Evolutionary conservation across 169 alveolate genomes (phyloP), one percentile per base, ranked within the genome.

Genomic region (Plasmodium billcollinsi): DNA sequence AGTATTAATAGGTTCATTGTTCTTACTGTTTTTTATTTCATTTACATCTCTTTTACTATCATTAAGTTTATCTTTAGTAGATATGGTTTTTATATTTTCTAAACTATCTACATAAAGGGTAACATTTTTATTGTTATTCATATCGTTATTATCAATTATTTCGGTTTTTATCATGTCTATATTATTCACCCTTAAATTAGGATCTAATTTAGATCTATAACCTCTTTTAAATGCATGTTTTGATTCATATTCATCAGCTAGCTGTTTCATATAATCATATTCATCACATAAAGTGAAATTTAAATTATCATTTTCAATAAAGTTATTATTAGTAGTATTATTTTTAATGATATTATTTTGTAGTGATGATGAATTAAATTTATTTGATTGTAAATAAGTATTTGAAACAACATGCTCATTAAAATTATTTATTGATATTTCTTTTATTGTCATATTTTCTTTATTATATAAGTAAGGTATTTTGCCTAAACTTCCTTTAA

Each of bases 401-500:
- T 66, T 85, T 8, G 62, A n/a, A 9, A 83, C 45, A 7, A 76
- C 5, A 9, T 26, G 6, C 6, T 74, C 89, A 74, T 76, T 69
- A 14, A 88, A 75, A 61, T 69, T 54, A 62, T 61, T 49, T 14
- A 76, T 47, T 8, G 93, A 66, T 54, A 88, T 67, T 66, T 74
- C 93, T 69, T 76, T 75, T 29, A 88, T 70, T 14, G 93, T 88
- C 93, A 88, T 88, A 73, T 88, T 88, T 75, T 88, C 93, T 45
- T 58, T 72, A 85, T 85, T 85, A 65, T 85, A 85, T 5, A 85
- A 9, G 62, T 85, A 85, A 12, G 92, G 95, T 3, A 96, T 95
- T 80, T 97, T 93, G 0, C 99, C 99, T 15, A 97, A 86, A 56
- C 96, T 96, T 14, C 99, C 99, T 83, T 98, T 98, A 89, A 95